Evolutionary conservation across 1,284 basidiomycete species (phyloP), one percentile per base, ranked within the genome.

Genomic region (Pseudozyma thailandica): DNA sequence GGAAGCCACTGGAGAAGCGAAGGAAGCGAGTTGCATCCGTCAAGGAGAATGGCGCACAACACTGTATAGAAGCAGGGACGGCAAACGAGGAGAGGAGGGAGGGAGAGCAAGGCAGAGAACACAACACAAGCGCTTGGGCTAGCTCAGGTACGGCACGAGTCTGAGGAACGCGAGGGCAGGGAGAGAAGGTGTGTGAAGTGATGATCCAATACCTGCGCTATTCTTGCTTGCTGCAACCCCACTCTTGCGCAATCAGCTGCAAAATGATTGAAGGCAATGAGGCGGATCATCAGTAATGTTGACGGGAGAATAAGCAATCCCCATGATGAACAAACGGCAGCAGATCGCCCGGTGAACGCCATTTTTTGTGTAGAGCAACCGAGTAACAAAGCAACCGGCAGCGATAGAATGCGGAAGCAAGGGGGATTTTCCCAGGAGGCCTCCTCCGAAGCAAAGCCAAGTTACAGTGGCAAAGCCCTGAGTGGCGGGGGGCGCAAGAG

Each of bases 1-100:
- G 35, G 48, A 50, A 50, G 48, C 39, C 27, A 39, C 13, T 27
- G 31, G 38, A 59, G 52, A 66, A 66, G 56, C 63, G 63, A 60
- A 49, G 41, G 56, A 66, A 66, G 63, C 63, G 52, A 56, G 49
- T 9, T 66, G 63, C 63, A 60, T 59, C 43, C 21, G 25, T 38
- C 20, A 41, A 50, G 37, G 12, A 37, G 13, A 23, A 27, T 41
- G 50, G 49, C 37, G 26, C 26, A 44, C 53, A 55, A 52, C 60
- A 51, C 4, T 27, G 48, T 30, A 38, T 45, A 39, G 7, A 3
- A 28, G 4, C 27, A 15, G 26, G 25, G 25, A 27, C 25, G 25
- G 26, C 26, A n/a, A 12, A 27, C 20, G 20, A 7, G 13, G 20
- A 33, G n/a, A 13, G 33, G 50, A 51, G 28, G 28, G 13, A 5